These are phyloP conservation scores for Aspergillus ellipticus DNA, from an alignment of 495 filamentous ascomycete species.

Conservation along the genomic window DNA sequence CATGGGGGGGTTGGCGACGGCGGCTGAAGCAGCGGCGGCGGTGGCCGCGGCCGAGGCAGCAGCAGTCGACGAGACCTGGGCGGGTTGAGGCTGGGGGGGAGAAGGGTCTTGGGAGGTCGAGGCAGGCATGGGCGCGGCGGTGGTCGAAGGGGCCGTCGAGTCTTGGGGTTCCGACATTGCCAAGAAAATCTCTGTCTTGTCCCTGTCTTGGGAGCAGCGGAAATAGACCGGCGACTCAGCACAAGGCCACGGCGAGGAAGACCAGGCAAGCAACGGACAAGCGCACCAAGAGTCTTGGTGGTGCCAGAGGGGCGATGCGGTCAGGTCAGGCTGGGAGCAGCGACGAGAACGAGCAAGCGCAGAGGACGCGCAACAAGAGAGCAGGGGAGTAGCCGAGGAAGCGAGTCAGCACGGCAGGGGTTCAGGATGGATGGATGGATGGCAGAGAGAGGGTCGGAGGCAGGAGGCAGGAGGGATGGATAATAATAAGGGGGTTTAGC, in stretches of 20 bases:
- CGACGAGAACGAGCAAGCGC: too few relatives aligned
- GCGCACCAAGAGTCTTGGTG: background rate
- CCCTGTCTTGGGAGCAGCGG: slow-evolving; percentile 24
- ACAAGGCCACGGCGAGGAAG: slow-evolving; percentile 5
- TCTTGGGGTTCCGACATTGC: slow-evolving; percentile 31
- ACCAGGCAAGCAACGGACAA: slow-evolving; percentile 1
- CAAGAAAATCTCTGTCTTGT: slow-evolving; percentile 27
- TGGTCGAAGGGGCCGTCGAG: slow-evolving; percentile 15
- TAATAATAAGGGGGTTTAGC: too few relatives aligned
- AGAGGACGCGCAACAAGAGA: too few relatives aligned
- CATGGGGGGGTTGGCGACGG: slow-evolving; percentile 36
- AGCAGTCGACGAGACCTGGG: slow-evolving; percentile 30
- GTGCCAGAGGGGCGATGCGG: background rate
- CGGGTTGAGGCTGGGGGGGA: slow-evolving; percentile 13
- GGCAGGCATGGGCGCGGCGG: slow-evolving; percentile 25
- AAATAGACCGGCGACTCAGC: slow-evolving; percentile 10
- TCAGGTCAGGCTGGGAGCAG: too few relatives aligned
- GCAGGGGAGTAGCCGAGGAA: too few relatives aligned
- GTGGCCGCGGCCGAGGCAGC: slow-evolving; percentile 43
- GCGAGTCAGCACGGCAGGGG: too few relatives aligned
- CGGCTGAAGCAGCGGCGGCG: slow-evolving; percentile 42
- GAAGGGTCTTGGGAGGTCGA: slow-evolving; percentile 27
- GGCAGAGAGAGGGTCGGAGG: background rate
- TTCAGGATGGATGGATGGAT: background rate
- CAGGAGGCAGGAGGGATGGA: background rate